Percentiles rank a stretch among this genome's conserved stretches.
Conservation (phyloP, 352 stramenopile species). For the Globisporangium recalcitrans region DNA sequence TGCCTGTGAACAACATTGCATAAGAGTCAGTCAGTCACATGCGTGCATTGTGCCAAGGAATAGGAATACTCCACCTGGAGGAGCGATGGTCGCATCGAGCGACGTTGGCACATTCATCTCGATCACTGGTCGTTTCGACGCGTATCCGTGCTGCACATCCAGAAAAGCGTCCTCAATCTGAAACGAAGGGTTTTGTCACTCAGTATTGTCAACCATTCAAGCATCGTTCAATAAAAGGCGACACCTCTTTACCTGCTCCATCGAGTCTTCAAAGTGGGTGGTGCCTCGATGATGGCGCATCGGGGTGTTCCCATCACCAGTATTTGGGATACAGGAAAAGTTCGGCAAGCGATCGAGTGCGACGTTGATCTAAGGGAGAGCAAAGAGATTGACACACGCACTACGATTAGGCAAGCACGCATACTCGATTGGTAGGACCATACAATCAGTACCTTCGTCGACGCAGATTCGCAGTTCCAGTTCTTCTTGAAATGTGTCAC, state of each 20-base stretch:
- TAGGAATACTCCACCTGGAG: constrained; percentile 32
- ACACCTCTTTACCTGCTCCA: constrained; percentile 40
- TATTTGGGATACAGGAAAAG: constrained; percentile 77
- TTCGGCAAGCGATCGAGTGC: constrained; percentile 79
- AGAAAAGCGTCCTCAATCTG: constrained; percentile 87
- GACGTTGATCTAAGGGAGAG: constrained; percentile 77
- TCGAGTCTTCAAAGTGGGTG: constrained; percentile 85
- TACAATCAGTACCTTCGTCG: constrained; percentile 74
- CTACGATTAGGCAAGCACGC: no score
- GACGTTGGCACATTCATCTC: constrained; percentile 91
- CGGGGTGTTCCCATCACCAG: constrained; percentile 39
- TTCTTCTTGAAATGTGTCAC: constrained; percentile 71
- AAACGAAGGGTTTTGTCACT: background rate
- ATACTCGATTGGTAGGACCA: no score
- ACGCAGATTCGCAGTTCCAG: constrained; percentile 77
- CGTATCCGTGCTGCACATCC: constrained; percentile 67
- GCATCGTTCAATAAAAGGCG: background rate
- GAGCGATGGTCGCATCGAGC: constrained; percentile 71
- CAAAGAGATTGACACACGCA: background rate
- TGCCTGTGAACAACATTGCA: constrained; percentile 30
- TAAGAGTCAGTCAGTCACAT: background rate
- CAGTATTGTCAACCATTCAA: background rate
- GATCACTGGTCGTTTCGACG: constrained; percentile 76
- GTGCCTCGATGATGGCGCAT: constrained; percentile 85
- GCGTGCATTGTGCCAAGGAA: background rate